Base-by-base conservation (phyloP, 164 flowering plant genomes). In the Nymphaea thermarum region DNA sequence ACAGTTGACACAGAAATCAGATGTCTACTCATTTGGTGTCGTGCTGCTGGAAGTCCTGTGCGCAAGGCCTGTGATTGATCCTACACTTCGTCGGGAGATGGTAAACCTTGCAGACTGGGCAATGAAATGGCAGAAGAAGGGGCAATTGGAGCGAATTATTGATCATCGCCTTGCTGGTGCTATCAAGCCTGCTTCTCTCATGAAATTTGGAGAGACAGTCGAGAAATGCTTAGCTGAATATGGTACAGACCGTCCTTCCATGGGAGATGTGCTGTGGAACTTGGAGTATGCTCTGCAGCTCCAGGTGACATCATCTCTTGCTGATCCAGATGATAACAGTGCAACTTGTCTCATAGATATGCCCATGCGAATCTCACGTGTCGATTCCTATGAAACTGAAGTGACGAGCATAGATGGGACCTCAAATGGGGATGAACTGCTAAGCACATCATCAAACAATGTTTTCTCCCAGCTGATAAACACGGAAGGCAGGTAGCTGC, bases 251-350 rank as follows among this genome's bases (percentile, higher is more conserved):
- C 73, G 96, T 63, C 96, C 96, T 14, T 68, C 93, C 0, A 87
- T 90, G 88, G 93, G 89, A 66, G 96, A 90, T 75, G 91, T 90
- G 42, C 66, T 90, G 64, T 90, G 93, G 91, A 90, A 90, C 69
- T 81, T 90, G 43, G 96, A 90, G 65, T 86, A 85, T 63, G 85
- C 91, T 0, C 81, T 87, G 66, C 96, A 90, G 62, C 90, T 90
- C 67, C 90, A 90, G 67, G 87, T 85, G 74, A 85, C 86, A 7
- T 80, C 74, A 8, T 6, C 74, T 42, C 76, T 67, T 66, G 81
- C 78, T 12, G 93, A 87, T 65, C 80, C 82, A 51, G 91, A 86
- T 25, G 96, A 89, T 3, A 79, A 89, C 71, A 87, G 93, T 60
- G 44, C 66, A 12, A 82, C 84, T 5, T 82, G 80, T 66, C 71